Evolutionary conservation across 2,329 filamentous ascomycete genomes (phyloP), one percentile per base, ranked within the genome.

Genomic region (Passalora sequoiae): DNA sequence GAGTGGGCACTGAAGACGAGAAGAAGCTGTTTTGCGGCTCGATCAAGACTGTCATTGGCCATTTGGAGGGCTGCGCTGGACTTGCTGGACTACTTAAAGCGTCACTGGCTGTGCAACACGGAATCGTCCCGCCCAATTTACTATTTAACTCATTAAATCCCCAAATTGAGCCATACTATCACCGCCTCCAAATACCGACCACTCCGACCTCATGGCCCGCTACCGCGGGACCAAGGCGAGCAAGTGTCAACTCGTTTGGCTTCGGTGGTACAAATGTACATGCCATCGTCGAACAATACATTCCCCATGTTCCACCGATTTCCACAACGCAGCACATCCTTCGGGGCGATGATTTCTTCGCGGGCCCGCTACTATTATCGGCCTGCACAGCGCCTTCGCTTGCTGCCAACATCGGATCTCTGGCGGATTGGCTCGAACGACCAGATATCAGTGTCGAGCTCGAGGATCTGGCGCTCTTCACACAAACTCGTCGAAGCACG

Each of bases 201-300:
- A 25, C 29, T 20, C 27, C 42, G n/a, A n/a, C 59, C 3, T 60
- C 58, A 13, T 65, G 63, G 10, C 65, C 64, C 0, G n/a, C 25
- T 17, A 12, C 39, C 9, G 19, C 13, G 16, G 21, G 32, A 12
- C 38, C 37, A 35, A 16, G 42, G 10, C 44, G 50, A 9, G 50
- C 50, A 8, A 49, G 47, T 16, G 35, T 56, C 21, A 60, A 60
- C 42, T 47, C 36, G 17, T 54, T 56, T 31, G 55, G 55, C 2
- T 58, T 51, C 20, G 55, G 55, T 12, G 55, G 55, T 7, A 51
- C 52, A 5, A 58, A 58, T 37, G 46, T 32, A 15, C 54, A 57
- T 35, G 52, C 46, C 2, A 55, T 58, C 13, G 38, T 58, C 4
- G 55, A 58, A 20, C 31, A 43, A 30, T 53, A 52, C 49, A 30